Evolutionary conservation across 768 basidiomycete genomes (phyloP), one percentile per base, ranked within the genome.

Genomic region (Suillus spraguei): DNA sequence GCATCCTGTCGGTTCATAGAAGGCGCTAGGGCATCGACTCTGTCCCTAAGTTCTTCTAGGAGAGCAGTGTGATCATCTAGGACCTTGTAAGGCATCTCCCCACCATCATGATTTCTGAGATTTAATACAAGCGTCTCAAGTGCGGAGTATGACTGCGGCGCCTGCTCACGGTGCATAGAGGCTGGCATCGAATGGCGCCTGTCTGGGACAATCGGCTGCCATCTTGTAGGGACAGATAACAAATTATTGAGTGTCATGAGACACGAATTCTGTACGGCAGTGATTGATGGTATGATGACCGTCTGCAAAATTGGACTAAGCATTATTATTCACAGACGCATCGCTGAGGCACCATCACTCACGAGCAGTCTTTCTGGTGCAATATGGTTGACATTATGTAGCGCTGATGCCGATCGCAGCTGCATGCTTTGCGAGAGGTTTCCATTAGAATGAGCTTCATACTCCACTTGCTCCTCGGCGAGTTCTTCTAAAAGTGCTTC

Each of bases 181-280:
- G 69, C 62, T 20, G 81, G 71, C n/a, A 58, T 58, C 0, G 56
- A 58, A 28, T 58, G 56, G 6, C 56, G 56, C 39, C 56, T 58
- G 35, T 41, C 56, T 28, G 56, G 56, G 11, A 58, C 39, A 13
- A 58, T 58, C 20, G 56, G 39, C 24, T 58, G 56, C 56, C 56
- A 58, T 58, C 56, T 58, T 2, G 75, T 75, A 17, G 83, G 79
- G 14, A 77, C 79, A 38, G 86, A 85, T 24, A 92, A 83, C 24
- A 93, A 79, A 72, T 85, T 87, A 68, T 87, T 85, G 54, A 94
- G 78, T 2, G 89, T 90, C 79, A 87, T 87, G 32, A 94, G 69
- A 71, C 90, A 92, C 20, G 90, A 90, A 63, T 81, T 83, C 68
- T 92, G 88, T 38, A 94, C 90, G 61, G 84, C 82, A 16, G 82